Conservation (phyloP, 1,139 yeast genomes). For the Taphrina pruni region DNA sequence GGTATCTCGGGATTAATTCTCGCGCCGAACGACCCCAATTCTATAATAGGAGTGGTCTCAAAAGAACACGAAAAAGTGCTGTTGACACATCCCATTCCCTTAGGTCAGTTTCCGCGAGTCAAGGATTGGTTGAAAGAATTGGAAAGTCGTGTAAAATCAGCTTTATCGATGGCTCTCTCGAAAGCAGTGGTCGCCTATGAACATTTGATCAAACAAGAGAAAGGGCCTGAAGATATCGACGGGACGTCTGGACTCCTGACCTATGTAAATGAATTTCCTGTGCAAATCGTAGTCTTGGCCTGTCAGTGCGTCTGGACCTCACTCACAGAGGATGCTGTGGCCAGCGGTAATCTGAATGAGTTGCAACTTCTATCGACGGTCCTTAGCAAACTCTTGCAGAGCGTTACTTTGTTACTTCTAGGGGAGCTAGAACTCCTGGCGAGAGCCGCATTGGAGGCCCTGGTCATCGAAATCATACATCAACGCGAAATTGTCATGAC, state of each 20-base stretch:
- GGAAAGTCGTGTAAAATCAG: constrained; percentile 61
- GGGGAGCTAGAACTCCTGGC: constrained; percentile 51
- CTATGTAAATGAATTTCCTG: constrained; percentile 57
- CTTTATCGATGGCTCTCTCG: constrained; percentile 56
- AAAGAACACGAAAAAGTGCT: constrained; percentile 66
- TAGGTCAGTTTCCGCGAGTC: constrained; percentile 56
- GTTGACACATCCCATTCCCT: constrained; percentile 58
- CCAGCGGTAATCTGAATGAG: constrained; percentile 29
- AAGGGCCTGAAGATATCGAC: constrained; percentile 18
- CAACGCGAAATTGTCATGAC: constrained; percentile 57
- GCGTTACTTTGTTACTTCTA: constrained; percentile 52
- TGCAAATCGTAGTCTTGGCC: constrained; percentile 65
- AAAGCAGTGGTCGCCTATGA: constrained; percentile 50
- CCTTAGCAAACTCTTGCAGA: constrained; percentile 47
- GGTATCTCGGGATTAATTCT: constrained; percentile 62
- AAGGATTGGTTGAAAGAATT: constrained; percentile 70
- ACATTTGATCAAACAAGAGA: constrained; percentile 42
- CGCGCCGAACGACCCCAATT: constrained; percentile 52
- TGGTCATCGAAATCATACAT: constrained; percentile 72
- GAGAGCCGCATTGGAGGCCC: constrained; percentile 62
- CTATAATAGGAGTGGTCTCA: constrained; percentile 62
- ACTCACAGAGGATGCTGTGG: constrained; percentile 53
- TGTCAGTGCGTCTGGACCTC: constrained; percentile 66
- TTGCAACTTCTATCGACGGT: constrained; percentile 43
- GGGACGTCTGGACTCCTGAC: constrained; percentile 45